A percentile compares a stretch with the other conserved stretches of the same genome.
Evolutionary conservation across 169 alveolate species (phyloP).

Genomic region (Plasmodium gonderi): DNA sequence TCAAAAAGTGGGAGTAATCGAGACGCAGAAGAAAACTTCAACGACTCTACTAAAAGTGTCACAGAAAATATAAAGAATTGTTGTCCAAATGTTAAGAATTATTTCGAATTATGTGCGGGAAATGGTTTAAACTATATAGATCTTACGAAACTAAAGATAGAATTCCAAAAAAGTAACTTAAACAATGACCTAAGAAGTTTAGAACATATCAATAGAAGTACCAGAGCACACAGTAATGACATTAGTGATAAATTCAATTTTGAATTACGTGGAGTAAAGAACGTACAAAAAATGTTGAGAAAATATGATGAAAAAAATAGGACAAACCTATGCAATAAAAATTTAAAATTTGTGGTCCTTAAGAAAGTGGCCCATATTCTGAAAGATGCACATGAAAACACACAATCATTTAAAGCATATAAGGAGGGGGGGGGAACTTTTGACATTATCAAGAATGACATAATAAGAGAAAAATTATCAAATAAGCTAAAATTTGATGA

Average conservation of each 20-base stretch:
- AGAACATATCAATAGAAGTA: no score
- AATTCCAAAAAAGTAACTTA: no score
- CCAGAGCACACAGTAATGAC: no score
- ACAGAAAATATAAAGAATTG: not conserved
- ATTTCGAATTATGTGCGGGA: not conserved
- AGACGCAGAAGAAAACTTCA: not conserved
- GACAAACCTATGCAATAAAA: not conserved
- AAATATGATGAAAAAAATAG: not conserved
- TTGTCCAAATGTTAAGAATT: not conserved
- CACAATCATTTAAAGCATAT: not conserved
- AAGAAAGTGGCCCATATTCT: not conserved
- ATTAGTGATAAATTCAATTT: no score
- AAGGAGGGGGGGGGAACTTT: not conserved
- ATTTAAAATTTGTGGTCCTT: not conserved
- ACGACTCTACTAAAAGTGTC: not conserved
- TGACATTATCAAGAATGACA: not conserved
- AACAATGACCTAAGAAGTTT: no score
- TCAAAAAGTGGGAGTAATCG: not conserved
- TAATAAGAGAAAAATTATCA: not conserved
- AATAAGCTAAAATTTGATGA: not conserved
- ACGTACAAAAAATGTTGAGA: not conserved
- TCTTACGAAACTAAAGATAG: not conserved
- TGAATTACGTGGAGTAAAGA: no score
- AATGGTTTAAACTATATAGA: not conserved
- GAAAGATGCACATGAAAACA: not conserved